These are phyloP conservation scores for Symbiodinium pilosum DNA, from an alignment of 73 alveolate species.

Conservation along the genomic window DNA sequence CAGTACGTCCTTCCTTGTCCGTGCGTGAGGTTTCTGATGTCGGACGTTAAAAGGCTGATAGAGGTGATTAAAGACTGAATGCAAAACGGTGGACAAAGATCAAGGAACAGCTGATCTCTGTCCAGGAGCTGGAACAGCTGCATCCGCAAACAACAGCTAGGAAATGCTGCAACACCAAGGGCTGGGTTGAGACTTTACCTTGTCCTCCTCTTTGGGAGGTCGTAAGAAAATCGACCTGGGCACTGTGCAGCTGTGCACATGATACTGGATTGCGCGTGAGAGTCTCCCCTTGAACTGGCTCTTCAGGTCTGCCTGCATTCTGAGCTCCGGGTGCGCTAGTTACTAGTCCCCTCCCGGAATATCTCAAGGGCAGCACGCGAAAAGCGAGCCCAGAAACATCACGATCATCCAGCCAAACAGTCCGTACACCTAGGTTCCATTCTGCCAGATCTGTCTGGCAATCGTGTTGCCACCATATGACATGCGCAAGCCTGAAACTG, in stretches of 20 bases:
- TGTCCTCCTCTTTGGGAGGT: slow-evolving; percentile 95
- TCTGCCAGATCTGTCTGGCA: too few relatives aligned
- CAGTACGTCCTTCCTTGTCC: not conserved
- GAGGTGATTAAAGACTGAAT: not conserved
- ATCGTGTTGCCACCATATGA: too few relatives aligned
- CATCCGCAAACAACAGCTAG: not conserved
- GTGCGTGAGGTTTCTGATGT: not conserved
- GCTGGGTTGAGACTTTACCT: not conserved
- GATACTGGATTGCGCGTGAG: too few relatives aligned
- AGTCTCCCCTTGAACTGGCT: not conserved
- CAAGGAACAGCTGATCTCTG: not conserved
- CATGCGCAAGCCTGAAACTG: too few relatives aligned
- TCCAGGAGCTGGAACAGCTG: not conserved
- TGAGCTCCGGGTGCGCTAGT: too few relatives aligned
- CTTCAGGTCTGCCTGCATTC: too few relatives aligned
- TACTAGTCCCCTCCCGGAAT: not conserved
- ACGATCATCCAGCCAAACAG: slow-evolving; percentile 68
- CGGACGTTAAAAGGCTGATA: not conserved
- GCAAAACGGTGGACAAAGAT: not conserved
- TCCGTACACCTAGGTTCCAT: slow-evolving; percentile 76
- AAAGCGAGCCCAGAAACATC: slow-evolving; percentile 60
- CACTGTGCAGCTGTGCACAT: too few relatives aligned
- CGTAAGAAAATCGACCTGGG: slow-evolving; percentile 64
- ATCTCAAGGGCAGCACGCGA: slow-evolving; percentile 28
- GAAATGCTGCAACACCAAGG: not conserved